Evolutionary conservation across 1,284 basidiomycete genomes (phyloP).

Genomic region (Boletus mariae): DNA sequence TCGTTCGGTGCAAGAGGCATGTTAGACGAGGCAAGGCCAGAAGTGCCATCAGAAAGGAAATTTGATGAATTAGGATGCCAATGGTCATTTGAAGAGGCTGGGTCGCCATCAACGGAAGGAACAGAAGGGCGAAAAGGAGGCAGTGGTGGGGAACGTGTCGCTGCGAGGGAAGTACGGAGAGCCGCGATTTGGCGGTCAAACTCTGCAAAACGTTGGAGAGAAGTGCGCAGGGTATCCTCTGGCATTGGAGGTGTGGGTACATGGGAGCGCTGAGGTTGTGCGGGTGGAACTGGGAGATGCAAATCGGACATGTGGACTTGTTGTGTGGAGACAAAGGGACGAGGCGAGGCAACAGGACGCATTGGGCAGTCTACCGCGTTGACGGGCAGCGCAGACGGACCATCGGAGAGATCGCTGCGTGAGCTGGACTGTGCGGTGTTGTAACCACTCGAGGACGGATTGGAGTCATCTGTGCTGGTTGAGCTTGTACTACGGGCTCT

Average conservation of each 20-base stretch:
- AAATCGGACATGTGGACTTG: slow-evolving; percentile 49
- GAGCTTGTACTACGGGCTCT: slow-evolving; percentile 33
- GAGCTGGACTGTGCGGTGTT: slow-evolving; percentile 34
- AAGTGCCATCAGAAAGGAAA: slow-evolving; percentile 16
- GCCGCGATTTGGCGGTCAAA: slow-evolving; percentile 51
- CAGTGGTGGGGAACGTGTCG: slow-evolving; percentile 35
- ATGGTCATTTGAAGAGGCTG: slow-evolving; percentile 10
- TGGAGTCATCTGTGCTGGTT: slow-evolving; percentile 25
- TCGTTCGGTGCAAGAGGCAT: slow-evolving; percentile 13
- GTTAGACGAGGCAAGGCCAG: slow-evolving; percentile 6
- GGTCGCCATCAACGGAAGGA: slow-evolving; percentile 19
- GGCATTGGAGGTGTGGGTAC: slow-evolving; percentile 16
- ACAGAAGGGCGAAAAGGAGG: slow-evolving; percentile 30
- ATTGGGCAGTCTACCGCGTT: slow-evolving; percentile 16
- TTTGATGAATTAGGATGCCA: slow-evolving; percentile 21
- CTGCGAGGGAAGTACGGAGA: slow-evolving; percentile 37
- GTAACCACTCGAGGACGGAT: slow-evolving; percentile 31
- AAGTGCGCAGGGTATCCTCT: slow-evolving; percentile 42
- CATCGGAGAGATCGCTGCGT: slow-evolving; percentile 28
- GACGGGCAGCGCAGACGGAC: slow-evolving; percentile 8
- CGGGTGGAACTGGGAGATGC: slow-evolving; percentile 24
- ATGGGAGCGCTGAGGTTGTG: slow-evolving; percentile 13
- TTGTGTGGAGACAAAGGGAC: slow-evolving; percentile 23
- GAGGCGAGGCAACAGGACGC: slow-evolving; percentile 10
- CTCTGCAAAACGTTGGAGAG: slow-evolving; percentile 50